A percentile compares a stretch with the other conserved stretches of the same genome.
Evolutionary conservation across 306 rosid species (phyloP).

Genomic region (Corylus americana): DNA sequence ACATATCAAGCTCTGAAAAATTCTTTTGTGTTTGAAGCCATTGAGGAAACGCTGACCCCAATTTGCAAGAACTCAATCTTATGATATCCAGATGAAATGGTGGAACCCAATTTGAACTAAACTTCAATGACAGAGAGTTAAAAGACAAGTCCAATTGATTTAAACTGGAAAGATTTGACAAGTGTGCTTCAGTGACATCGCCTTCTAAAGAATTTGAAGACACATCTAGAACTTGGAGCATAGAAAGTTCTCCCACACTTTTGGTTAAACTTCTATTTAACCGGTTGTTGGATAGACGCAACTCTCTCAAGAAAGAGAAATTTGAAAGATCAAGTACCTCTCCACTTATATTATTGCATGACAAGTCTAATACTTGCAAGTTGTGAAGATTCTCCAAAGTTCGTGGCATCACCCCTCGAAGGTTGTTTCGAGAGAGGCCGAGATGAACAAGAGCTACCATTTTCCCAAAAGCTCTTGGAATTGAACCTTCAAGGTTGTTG

Average conservation of each 20-base stretch:
- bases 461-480: too few species aligned
- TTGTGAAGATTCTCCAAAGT: neutral
- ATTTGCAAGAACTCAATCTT: neutral
- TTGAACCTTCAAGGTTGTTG: too few species aligned
- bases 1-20: neutral
- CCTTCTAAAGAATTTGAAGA: neutral
- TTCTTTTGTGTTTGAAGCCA: neutral
- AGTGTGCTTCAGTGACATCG: neutral
- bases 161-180: neutral
- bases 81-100: neutral
- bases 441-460: too few species aligned
- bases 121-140: neutral
- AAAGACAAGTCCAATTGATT: accelerated
- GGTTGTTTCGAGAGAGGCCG: too few species aligned
- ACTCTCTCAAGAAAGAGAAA: neutral
- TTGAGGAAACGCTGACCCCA: neutral
- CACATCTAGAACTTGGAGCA: neutral
- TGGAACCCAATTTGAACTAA: neutral
- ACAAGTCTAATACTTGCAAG: neutral
- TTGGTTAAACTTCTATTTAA: neutral
- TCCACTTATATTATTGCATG: neutral
- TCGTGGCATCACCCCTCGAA: neutral
- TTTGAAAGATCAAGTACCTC: neutral
- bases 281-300: neutral
- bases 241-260: neutral